Conservation (phyloP, 345 rosid genomes). For the Nasturtium officinale region DNA sequence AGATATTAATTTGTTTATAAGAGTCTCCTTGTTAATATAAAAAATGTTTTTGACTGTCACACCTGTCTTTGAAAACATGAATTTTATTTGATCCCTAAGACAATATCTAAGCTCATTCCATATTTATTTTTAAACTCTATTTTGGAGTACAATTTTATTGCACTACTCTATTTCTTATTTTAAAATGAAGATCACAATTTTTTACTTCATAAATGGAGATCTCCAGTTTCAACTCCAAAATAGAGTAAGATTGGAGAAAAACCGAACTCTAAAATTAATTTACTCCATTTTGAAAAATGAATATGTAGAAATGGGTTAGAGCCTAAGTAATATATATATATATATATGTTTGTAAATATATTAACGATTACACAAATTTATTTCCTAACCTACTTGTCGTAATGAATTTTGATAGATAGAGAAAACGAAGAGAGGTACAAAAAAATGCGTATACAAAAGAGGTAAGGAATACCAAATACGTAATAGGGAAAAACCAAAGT, state of each 20-base stretch:
- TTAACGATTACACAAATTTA: constrained; percentile 3
- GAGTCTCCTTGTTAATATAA: neutral
- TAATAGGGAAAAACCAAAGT: neutral
- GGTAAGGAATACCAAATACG: constrained; percentile 11
- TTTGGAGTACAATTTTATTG: too few species aligned
- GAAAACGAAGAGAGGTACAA: neutral
- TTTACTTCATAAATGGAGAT: too few species aligned
- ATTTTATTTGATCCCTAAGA: neutral
- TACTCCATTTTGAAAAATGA: too few species aligned
- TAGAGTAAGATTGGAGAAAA: too few species aligned
- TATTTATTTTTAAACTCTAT: too few species aligned
- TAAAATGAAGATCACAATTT: too few species aligned
- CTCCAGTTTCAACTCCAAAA: too few species aligned
- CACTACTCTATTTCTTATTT: too few species aligned
- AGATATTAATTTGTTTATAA: neutral
- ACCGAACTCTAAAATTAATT: too few species aligned
- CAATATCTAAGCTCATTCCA: too few species aligned
- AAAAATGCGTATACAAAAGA: neutral
- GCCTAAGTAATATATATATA: too few species aligned
- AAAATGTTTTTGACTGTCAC: neutral
- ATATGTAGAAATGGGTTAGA: too few species aligned
- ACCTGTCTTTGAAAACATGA: neutral
- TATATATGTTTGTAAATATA: neutral
- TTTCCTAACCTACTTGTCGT: constrained; percentile 27
- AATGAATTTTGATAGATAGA: constrained; percentile 10